Conservation (phyloP, 192 early-diverging fungal genomes). For the Thamnidium elegans region DNA sequence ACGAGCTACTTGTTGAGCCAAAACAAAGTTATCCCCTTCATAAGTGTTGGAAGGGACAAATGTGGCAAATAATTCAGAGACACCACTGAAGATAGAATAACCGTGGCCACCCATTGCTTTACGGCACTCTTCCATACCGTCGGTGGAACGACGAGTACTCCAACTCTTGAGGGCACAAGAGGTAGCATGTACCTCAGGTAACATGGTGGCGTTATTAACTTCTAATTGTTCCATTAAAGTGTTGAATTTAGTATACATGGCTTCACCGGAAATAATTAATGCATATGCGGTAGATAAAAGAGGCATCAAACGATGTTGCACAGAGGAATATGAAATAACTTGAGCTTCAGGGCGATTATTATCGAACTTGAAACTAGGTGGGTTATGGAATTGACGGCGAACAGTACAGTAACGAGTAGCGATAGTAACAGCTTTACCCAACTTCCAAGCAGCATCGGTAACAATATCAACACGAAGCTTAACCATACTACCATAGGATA, state of each 20-base stretch:
- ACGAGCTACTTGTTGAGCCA: slow-evolving; percentile 69
- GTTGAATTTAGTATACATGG: slow-evolving; percentile 46
- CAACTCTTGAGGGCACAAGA: slow-evolving; percentile 64
- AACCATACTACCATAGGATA: slow-evolving; percentile 80
- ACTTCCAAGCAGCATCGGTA: slow-evolving; percentile 44
- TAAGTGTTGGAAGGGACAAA: slow-evolving; percentile 55
- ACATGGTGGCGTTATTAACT: slow-evolving; percentile 48
- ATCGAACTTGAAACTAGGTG: slow-evolving; percentile 27
- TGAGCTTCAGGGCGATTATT: slow-evolving; percentile 47
- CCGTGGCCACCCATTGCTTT: slow-evolving; percentile 75
- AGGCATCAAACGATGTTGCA: slow-evolving; percentile 65
- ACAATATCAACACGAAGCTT: slow-evolving; percentile 71
- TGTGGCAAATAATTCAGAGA: slow-evolving; percentile 59
- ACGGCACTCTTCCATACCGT: slow-evolving; percentile 68
- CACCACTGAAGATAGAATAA: slow-evolving; percentile 65
- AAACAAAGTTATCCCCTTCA: slow-evolving; percentile 71
- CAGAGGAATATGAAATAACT: slow-evolving; percentile 67
- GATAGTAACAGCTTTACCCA: slow-evolving; percentile 62
- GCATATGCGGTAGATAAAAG: slow-evolving; percentile 63
- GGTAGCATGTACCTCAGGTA: slow-evolving; percentile 66
- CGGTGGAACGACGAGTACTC: slow-evolving; percentile 53
- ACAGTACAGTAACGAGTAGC: slow-evolving; percentile 62
- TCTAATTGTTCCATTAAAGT: slow-evolving; percentile 52
- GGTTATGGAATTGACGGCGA: slow-evolving; percentile 63
- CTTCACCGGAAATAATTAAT: slow-evolving; percentile 55